A percentile compares a stretch with the other conserved stretches of the same genome.
These are phyloP conservation scores for Xylaria hypoxylon DNA, from an alignment of 2,329 filamentous ascomycete species.

Conservation along the genomic window DNA sequence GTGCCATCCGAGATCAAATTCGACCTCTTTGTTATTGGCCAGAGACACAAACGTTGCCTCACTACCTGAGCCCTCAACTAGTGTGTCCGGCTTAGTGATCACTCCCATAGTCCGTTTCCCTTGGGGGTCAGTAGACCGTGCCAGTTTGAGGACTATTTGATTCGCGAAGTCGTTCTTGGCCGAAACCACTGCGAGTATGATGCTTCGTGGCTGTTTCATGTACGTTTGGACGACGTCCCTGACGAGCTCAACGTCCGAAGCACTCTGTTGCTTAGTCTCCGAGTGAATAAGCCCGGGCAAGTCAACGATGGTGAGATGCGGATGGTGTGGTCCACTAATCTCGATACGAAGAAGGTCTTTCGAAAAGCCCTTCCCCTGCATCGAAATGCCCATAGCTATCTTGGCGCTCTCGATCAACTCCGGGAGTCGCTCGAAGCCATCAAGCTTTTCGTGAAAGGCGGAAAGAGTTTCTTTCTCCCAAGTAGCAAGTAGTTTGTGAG, in stretches of 20 bases:
- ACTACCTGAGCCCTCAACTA: constrained; percentile 52
- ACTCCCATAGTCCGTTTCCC: constrained; percentile 61
- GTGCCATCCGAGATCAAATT: constrained; percentile 65
- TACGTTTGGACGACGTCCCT: constrained; percentile 64
- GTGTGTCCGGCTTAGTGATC: constrained; percentile 62
- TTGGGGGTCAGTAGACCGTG: constrained; percentile 52
- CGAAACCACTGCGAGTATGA: constrained; percentile 70
- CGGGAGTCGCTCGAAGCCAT: constrained; percentile 50
- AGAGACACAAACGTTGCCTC: constrained; percentile 57
- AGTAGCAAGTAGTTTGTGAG: constrained; percentile 48
- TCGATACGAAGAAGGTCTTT: constrained; percentile 62
- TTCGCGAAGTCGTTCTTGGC: constrained; percentile 69
- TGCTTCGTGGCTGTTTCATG: constrained; percentile 66
- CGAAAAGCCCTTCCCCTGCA: constrained; percentile 54
- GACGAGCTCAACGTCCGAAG: constrained; percentile 59
- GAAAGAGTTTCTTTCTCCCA: constrained; percentile 41
- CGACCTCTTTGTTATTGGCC: constrained; percentile 59
- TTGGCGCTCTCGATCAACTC: constrained; percentile 56
- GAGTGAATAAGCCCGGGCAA: constrained; percentile 67
- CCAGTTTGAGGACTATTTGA: constrained; percentile 66
- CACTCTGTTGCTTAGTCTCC: constrained; percentile 60
- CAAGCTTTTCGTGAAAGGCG: constrained; percentile 46
- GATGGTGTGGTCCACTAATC: constrained; percentile 59
- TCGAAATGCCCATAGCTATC: constrained; percentile 61
- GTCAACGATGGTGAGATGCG: constrained; percentile 69